phyloP scores from a whole-genome alignment of 2,329 filamentous ascomycete species.

The Cadophora malorum region DNA sequence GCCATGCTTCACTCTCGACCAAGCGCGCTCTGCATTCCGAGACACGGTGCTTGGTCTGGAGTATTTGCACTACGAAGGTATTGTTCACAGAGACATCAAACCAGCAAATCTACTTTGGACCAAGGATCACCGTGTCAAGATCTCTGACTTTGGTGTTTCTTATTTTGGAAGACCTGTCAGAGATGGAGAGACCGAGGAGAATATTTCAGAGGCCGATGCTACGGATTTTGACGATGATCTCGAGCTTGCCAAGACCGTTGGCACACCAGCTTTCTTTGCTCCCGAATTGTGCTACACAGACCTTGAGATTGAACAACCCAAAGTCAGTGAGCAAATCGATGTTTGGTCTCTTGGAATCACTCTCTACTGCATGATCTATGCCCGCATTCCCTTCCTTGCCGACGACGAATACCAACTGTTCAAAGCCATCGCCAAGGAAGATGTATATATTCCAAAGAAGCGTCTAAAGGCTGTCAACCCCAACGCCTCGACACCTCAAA shows the following conservation, averaged over 20 bases:
- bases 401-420: slow-evolving; percentile 94
- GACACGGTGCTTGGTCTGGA: slow-evolving; percentile 93
- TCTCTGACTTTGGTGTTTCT: slow-evolving; percentile 97
- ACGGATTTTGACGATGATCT: slow-evolving; percentile 90
- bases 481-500: slow-evolving; percentile 60
- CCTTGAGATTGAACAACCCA: slow-evolving; percentile 69
- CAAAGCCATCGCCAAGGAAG: slow-evolving; percentile 86
- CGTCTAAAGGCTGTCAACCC: slow-evolving; percentile 79
- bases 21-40: slow-evolving; percentile 84
- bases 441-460: slow-evolving; percentile 85
- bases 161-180: slow-evolving; percentile 90
- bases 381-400: slow-evolving; percentile 90
- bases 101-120: slow-evolving; percentile 92
- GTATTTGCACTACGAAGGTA: slow-evolving; percentile 88
- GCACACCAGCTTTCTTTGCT: slow-evolving; percentile 96
- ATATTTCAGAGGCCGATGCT: slow-evolving; percentile 79
- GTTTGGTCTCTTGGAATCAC: slow-evolving; percentile 98
- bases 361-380: slow-evolving; percentile 93
- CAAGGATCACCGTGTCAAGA: slow-evolving; percentile 86
- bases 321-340: slow-evolving; percentile 91
- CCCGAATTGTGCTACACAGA: slow-evolving; percentile 95
- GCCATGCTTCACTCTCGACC: slow-evolving; percentile 85
- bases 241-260: slow-evolving; percentile 97
- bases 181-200: slow-evolving; percentile 80
- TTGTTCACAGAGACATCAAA: slow-evolving; percentile 85